Percentiles rank a stretch among this genome's conserved stretches.
These are phyloP conservation scores for Celoporthe dispersa DNA, from an alignment of 2,329 filamentous ascomycete species.

Conservation along the genomic window DNA sequence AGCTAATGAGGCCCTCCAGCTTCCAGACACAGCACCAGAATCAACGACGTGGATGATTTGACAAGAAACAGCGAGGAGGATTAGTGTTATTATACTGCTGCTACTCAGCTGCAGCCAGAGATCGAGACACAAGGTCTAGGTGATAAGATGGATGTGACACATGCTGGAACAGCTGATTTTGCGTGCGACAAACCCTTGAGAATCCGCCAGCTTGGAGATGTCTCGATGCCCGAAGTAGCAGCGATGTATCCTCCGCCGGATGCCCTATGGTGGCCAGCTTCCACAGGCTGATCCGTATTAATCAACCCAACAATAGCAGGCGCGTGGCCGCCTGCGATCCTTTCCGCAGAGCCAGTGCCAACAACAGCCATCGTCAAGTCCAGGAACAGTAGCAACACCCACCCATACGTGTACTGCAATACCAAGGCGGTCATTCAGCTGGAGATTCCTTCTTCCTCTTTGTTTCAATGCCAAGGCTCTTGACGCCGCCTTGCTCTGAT, in stretches of 20 bases:
- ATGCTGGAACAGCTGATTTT: not conserved
- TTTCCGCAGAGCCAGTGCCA: not conserved
- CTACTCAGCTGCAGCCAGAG: not conserved
- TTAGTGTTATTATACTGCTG: not conserved
- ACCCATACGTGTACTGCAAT: not conserved
- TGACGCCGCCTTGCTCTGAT: not conserved
- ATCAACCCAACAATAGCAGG: not conserved
- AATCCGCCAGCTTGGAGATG: not conserved
- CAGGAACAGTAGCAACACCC: not conserved
- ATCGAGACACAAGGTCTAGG: not conserved
- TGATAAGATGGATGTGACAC: not conserved
- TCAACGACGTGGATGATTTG: slow-evolving; percentile 8
- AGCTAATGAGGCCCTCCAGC: not conserved
- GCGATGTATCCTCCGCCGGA: not conserved
- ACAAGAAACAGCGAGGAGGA: slow-evolving; percentile 15
- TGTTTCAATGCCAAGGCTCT: not conserved
- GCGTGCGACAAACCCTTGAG: not conserved
- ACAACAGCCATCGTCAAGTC: not conserved
- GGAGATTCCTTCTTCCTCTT: not conserved
- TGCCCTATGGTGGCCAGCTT: not conserved
- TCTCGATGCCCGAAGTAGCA: not conserved
- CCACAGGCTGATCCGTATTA: not conserved
- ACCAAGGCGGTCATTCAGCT: not conserved
- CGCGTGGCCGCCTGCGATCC: not conserved
- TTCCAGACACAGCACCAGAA: slow-evolving; percentile 1